Base-by-base conservation (phyloP, 805 yeast species). In the Nakazawaea ishiwadae region DNA sequence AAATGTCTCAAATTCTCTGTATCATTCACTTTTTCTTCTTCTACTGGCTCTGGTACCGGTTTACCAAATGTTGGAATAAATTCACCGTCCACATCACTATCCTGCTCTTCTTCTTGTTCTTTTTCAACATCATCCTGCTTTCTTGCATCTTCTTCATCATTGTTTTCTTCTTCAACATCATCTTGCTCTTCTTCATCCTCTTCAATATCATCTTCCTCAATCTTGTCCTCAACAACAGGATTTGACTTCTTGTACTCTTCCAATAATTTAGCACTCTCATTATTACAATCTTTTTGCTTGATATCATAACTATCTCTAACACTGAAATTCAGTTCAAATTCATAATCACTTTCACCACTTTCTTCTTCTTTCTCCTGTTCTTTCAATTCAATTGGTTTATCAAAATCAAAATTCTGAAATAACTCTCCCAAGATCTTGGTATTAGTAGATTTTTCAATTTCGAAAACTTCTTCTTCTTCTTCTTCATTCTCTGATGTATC, bases 341-440 rank as follows among this genome's bases (percentile, higher is more conserved):
- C 84, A 39, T 70, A 66, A 38, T 69, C 71, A 39, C 45, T 52
- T 11, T 54, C 62, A n/a, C 52, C 61, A 11, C 48, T 48, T 20
- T 41, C 45, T 20, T 60, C 60, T 14, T 70, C 51, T 1, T 61
- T 69, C 15, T 71, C 45, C 3, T 77, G 75, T 50, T 69, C 70
- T 36, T 77, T 78, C 46, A 77, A 76, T 51, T 79, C 73, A 15
- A 73, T 44, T 3, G 79, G 76, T 50, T 69, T 70, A 35, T 77
- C 79, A 47, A 77, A 77, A 51, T 80, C 73, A 46, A 67, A 73
- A 5, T 57, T 63, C 1, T 57, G 63, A 37, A 82, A 58, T 39
- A 83, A 53, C 5, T 65, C 59, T 3, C 73, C 72, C 24, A 82
- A 53, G 3, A 80, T 65, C 33, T 69, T 65, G 20, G 58, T 65